Conservation (phyloP, 768 basidiomycete genomes). For the Leccinum disarticulatum region DNA sequence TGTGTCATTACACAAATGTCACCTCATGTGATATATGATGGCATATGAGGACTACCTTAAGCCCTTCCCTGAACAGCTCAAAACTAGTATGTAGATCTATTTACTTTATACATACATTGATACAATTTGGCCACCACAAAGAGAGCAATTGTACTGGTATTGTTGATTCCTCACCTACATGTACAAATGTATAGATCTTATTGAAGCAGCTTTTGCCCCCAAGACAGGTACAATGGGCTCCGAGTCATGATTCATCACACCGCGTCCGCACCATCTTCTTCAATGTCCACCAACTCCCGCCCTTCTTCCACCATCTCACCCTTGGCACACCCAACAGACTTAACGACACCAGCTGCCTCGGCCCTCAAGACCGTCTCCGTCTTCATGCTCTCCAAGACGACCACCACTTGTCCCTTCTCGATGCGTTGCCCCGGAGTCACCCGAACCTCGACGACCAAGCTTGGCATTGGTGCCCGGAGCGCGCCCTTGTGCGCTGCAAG, state of each 20-base stretch:
- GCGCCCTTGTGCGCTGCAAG: conserved; percentile 58
- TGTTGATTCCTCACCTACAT: no score
- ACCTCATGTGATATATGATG: no score
- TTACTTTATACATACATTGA: no score
- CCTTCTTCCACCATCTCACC: conserved; percentile 95
- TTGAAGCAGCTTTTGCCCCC: no score
- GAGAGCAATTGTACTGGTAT: no score
- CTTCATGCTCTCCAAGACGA: conserved; percentile 96
- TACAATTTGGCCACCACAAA: no score
- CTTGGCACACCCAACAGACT: conserved; percentile 69
- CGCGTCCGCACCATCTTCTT: conserved; percentile 35
- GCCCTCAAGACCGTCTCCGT: conserved; percentile 88
- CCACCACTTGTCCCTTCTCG: conserved; percentile 75
- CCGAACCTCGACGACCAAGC: conserved; percentile 84
- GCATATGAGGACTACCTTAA: no score
- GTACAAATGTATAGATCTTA: no score
- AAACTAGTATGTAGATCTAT: no score
- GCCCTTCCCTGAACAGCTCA: no score
- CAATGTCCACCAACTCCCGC: conserved; percentile 70
- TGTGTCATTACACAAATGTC: no score
- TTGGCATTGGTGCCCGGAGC: conserved; percentile 88
- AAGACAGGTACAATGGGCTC: not conserved
- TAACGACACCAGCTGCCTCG: conserved; percentile 65
- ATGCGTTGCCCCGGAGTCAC: conserved; percentile 78
- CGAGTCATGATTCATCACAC: not conserved